Evolutionary conservation across 2,329 filamentous ascomycete species (phyloP).

Genomic region (Tetracladium maxilliforme): DNA sequence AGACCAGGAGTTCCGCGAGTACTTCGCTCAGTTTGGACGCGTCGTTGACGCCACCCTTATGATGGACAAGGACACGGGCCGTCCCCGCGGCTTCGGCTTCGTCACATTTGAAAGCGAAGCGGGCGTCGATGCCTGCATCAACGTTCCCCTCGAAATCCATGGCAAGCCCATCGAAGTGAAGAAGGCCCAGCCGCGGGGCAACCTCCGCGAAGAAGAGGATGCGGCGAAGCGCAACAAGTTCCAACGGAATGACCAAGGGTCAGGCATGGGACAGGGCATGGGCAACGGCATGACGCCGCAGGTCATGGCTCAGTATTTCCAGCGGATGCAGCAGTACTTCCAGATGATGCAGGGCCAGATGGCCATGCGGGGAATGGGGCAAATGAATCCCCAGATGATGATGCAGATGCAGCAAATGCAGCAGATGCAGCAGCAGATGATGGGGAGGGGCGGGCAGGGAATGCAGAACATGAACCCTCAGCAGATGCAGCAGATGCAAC

Average conservation of each 20-base stretch:
- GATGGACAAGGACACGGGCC: conserved; percentile 99
- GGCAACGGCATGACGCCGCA: conserved; percentile 71
- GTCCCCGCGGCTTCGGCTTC: conserved; percentile 90
- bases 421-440: conserved; percentile 48
- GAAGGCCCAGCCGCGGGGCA: conserved; percentile 89
- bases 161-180: conserved; percentile 97
- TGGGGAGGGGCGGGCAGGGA: conserved; percentile 13
- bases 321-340: conserved; percentile 97
- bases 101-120: conserved; percentile 96
- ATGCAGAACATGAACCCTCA: conserved; percentile 16
- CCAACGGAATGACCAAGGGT: conserved; percentile 26
- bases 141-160: conserved; percentile 75
- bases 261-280: conserved; percentile 8
- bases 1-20: conserved; percentile 89
- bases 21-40: conserved; percentile 91
- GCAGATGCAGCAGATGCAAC: conserved; percentile 38
- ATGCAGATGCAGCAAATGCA: conserved; percentile 67
- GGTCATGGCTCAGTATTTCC: conserved; percentile 97
- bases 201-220: conserved; percentile 82
- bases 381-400: conserved; percentile 64
- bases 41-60: conserved; percentile 96
- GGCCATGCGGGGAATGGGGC: conserved; percentile 55
- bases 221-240: conserved; percentile 40
- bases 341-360: conserved; percentile 89
- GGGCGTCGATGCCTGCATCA: conserved; percentile 83